These are phyloP conservation scores for Hypoxylon crocopeplum DNA, from an alignment of 495 filamentous ascomycete genomes.

Conservation along the genomic window DNA sequence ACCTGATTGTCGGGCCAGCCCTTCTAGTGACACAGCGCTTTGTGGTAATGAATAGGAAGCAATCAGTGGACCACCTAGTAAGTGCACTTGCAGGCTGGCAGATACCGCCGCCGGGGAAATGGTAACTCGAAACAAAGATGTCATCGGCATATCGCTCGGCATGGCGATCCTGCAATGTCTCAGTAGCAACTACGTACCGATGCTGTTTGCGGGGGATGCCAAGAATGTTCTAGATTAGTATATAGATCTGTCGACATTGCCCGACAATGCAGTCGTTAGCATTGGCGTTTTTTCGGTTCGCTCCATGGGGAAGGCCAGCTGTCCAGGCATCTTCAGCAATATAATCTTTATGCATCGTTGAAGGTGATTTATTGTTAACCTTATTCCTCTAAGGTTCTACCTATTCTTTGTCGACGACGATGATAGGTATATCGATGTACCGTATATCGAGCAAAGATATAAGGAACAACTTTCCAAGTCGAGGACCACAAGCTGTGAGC, in stretches of 20 bases:
- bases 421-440: no score
- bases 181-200: slow-evolving; percentile 4
- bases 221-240: background rate
- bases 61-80: background rate
- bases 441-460: no score
- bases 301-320: no score
- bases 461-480: no score
- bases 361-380: no score
- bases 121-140: slow-evolving; percentile 15
- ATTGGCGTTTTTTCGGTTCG: no score
- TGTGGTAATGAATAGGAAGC: background rate
- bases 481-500: no score
- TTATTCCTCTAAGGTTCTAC: no score
- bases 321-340: no score
- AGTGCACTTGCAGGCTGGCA: background rate
- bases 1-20: slow-evolving; percentile 23
- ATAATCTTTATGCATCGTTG: no score
- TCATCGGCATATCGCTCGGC: slow-evolving; percentile 16
- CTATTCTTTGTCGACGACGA: no score
- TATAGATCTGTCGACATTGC: background rate
- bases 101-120: slow-evolving; percentile 5
- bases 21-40: slow-evolving; percentile 11
- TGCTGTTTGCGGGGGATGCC: slow-evolving; percentile 24
- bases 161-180: slow-evolving; percentile 25
- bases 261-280: no score